Evolutionary conservation across 352 stramenopile genomes (phyloP).

Genomic region (Phytophthora pluvialis): DNA sequence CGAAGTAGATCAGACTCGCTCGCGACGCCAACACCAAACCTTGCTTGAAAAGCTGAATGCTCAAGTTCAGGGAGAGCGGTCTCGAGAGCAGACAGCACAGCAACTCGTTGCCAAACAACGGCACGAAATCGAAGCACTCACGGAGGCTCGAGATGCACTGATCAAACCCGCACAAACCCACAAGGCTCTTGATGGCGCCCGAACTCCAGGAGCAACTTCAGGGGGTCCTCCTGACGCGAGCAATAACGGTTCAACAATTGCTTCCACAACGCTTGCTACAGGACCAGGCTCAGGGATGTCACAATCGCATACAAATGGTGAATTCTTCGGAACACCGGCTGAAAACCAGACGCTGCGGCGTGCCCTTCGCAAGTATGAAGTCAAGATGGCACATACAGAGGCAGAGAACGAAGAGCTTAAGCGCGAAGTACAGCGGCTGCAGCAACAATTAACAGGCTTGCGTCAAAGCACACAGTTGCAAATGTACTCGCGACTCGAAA

Average conservation of each 20-base stretch:
- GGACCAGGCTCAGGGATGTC: constrained; percentile 4
- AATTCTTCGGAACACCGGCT: constrained; percentile 42
- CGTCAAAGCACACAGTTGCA: constrained; percentile 62
- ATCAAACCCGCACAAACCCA: constrained; percentile 18
- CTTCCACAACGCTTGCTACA: neutral
- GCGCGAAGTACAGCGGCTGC: constrained; percentile 47
- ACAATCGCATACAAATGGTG: constrained; percentile 20
- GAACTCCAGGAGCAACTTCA: neutral
- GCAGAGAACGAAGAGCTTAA: constrained; percentile 49
- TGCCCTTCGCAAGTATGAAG: constrained; percentile 61
- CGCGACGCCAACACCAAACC: constrained; percentile 42
- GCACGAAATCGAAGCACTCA: constrained; percentile 28
- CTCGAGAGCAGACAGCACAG: constrained; percentile 15
- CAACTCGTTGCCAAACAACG: constrained; percentile 21
- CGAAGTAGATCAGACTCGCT: constrained; percentile 38
- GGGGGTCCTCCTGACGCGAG: neutral
- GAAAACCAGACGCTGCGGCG: constrained; percentile 63
- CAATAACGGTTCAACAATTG: neutral
- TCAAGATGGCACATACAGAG: constrained; percentile 51
- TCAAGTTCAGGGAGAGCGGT: constrained; percentile 25
- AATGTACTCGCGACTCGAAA: constrained; percentile 56
- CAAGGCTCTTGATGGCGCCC: constrained; percentile 15
- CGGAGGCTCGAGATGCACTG: constrained; percentile 21
- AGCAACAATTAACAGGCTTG: constrained; percentile 59
- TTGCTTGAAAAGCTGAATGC: constrained; percentile 41